phyloP scores from a whole-genome alignment of 352 stramenopile species.

The Phytophthora fragariae region DNA sequence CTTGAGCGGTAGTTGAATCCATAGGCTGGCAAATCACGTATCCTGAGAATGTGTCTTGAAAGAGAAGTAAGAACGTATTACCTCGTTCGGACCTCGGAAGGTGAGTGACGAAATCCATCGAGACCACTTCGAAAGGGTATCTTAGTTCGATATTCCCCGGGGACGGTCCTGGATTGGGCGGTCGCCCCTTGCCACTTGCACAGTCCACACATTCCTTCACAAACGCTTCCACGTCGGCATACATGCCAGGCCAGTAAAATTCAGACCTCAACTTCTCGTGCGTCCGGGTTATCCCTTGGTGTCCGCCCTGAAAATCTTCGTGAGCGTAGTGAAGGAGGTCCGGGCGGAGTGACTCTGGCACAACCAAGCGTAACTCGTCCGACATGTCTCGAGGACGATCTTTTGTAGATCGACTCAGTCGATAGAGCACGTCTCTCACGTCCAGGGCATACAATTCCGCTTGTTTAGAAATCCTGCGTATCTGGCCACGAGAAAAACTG shows the following conservation, averaged over 20 bases:
- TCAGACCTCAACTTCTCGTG: too few relatives aligned
- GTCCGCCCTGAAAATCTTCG: background rate
- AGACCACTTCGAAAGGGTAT: constrained; percentile 22
- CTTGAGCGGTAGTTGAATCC: constrained; percentile 6
- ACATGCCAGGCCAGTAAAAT: too few relatives aligned
- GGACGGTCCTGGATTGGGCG: background rate
- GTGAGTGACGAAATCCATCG: constrained; percentile 23
- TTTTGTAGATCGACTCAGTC: background rate
- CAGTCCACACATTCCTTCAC: background rate
- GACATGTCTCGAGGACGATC: background rate
- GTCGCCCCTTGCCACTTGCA: background rate
- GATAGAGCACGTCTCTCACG: background rate
- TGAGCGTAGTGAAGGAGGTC: too few relatives aligned
- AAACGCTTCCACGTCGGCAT: background rate
- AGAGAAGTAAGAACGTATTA: constrained; percentile 4
- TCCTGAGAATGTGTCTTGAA: constrained; percentile 6
- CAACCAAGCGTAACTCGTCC: background rate
- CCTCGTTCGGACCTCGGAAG: background rate
- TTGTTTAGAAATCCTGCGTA: background rate
- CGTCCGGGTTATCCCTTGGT: background rate
- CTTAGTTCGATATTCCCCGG: constrained; percentile 16
- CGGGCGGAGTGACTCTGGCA: background rate
- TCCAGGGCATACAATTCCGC: background rate
- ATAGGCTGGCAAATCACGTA: constrained; percentile 38
- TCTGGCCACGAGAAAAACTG: too few relatives aligned